Base-by-base conservation (phyloP, 1,139 yeast genomes). In the Kodamaea arcana region DNA sequence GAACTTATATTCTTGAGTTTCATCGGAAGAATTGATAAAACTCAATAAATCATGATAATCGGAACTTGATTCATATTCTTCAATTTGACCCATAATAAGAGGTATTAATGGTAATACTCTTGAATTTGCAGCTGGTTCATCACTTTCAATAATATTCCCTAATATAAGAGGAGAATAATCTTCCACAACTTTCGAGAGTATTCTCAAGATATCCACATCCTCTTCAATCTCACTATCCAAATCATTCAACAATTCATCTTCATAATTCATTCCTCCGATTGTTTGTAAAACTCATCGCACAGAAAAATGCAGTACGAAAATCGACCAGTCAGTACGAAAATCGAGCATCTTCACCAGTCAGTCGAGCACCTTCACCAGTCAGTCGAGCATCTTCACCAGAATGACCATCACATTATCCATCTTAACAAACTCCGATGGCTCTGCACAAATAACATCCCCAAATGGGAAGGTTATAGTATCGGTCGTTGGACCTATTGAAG, bases 401-500 rank as follows among this genome's bases (percentile, higher is more conserved):
- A 29, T 30, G 27, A 27, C 36, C 6, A 45, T 44, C 20, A 34
- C 39, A 17, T 41, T 45, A 14, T 37, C 42, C 13, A 24, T 40
- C n/a, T 41, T 47, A 27, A 35, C 31, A 27, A 41, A 45, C 17
- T 40, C 50, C 12, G 95, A 86, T 55, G 97, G 97, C 2, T 85
- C 95, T 2, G 80, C 94, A 0, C 75, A 74, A 32, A 65, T 83
- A 44, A 53, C 60, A 16, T 54, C 64, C 15, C 74, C 70, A 6
- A 58, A 54, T 15, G 78, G 86, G 1, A 75, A 76, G 43, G 79
- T 84, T 6, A 58, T 87, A 3, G 78, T 83, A 28, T 79, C 95
- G 0, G 90, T 90, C 1, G 75, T 90, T 1, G 98, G 98, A 0
- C 98, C 98, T 1, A 73, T 90, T 31, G 97, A 90, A 51, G 85